Evolutionary conservation across 257 asterid species (phyloP).

Genomic region (Nicotiana obtusifolia): DNA sequence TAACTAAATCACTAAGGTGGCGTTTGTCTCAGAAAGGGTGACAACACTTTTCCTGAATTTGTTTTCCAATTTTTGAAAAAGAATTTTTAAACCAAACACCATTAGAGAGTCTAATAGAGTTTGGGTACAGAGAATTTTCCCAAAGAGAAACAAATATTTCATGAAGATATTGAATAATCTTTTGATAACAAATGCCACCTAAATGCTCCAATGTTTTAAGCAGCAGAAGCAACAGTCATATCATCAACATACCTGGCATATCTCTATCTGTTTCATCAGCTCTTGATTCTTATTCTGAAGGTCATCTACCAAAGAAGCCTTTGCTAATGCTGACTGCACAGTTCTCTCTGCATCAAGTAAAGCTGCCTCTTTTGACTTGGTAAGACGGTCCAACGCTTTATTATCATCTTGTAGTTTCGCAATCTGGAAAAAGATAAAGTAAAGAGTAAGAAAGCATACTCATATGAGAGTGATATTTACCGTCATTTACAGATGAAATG

Average conservation of each 20-base stretch:
- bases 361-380: conserved; percentile 98
- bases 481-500: background rate
- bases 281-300: conserved; percentile 97
- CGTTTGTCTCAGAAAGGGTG: background rate
- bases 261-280: conserved; percentile 92
- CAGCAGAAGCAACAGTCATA: conserved; percentile 1
- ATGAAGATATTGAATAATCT: background rate
- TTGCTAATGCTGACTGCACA: conserved; percentile 83
- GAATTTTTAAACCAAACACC: background rate
- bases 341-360: conserved; percentile 95
- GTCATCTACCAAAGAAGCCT: conserved; percentile 98
- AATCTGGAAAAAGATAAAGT: conserved; percentile 39
- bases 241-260: conserved; percentile 62
- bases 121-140: background rate
- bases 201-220: background rate
- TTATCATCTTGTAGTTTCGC: conserved; percentile 94
- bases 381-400: conserved; percentile 89
- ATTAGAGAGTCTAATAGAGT: no score
- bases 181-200: background rate
- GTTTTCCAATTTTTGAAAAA: background rate
- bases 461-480: background rate
- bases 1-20: background rate
- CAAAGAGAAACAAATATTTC: conserved; percentile 8
- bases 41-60: background rate
- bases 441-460: conserved; percentile 3